These are phyloP conservation scores for Nymphaea colorata DNA, from an alignment of 164 flowering plant genomes.

Conservation along the genomic window DNA sequence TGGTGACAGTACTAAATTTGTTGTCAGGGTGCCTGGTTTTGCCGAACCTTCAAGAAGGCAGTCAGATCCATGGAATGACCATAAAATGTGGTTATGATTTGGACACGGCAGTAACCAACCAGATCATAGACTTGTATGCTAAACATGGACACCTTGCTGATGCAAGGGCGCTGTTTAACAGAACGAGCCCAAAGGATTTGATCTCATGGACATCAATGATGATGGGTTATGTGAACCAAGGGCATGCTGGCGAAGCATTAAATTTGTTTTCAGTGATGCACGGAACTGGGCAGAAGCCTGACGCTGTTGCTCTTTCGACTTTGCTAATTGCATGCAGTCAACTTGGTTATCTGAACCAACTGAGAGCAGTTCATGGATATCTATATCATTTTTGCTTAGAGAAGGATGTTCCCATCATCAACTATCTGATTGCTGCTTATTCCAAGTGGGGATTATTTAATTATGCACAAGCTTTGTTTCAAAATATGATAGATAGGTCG, in stretches of 20 bases:
- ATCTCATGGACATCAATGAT: constrained; percentile 59
- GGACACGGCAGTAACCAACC: constrained; percentile 32
- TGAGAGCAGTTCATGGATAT: constrained; percentile 34
- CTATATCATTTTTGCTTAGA: constrained; percentile 21
- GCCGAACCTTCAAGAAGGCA: constrained; percentile 23
- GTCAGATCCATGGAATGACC: constrained; percentile 32
- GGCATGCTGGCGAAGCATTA: constrained; percentile 31
- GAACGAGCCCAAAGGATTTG: constrained; percentile 28
- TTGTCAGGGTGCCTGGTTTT: constrained; percentile 27
- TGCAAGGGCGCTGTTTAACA: constrained; percentile 30
- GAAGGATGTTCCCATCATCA: constrained; percentile 18
- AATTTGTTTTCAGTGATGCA: constrained; percentile 26
- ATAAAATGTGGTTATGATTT: constrained; percentile 24
- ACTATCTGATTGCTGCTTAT: constrained; percentile 39
- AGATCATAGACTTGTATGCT: constrained; percentile 36
- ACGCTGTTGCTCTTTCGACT: constrained; percentile 24
- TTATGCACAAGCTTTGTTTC: constrained; percentile 24
- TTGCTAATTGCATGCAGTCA: constrained; percentile 38
- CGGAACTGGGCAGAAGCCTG: constrained; percentile 20
- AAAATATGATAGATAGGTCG: constrained; percentile 6
- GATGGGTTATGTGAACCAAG: constrained; percentile 27
- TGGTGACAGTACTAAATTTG: constrained; percentile 22
- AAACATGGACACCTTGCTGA: constrained; percentile 27
- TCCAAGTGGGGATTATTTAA: constrained; percentile 39
- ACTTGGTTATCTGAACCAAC: constrained; percentile 24